Percentiles rank a stretch among this genome's conserved stretches.
phyloP scores from a whole-genome alignment of 2,329 filamentous ascomycete species.

The Sarocladium strictum region DNA sequence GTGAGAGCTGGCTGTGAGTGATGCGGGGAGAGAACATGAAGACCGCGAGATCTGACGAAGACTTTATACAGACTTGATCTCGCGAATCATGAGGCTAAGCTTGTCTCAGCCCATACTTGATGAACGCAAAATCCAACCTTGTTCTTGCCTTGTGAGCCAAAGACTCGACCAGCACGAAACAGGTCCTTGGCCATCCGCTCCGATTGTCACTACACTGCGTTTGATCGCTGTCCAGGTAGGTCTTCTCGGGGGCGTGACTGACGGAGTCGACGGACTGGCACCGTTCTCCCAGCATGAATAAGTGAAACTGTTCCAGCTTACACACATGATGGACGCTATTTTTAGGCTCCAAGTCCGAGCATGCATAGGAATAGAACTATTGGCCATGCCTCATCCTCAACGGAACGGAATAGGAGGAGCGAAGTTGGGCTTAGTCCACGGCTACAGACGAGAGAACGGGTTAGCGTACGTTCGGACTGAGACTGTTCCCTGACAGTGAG shows the following conservation, averaged over 20 bases:
- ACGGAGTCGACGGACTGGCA: not conserved
- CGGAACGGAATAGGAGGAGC: not conserved
- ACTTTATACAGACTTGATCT: not conserved
- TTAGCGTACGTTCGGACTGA: not conserved
- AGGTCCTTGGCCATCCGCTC: not conserved
- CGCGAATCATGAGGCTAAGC: too few relatives aligned
- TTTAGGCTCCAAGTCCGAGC: not conserved
- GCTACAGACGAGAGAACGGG: not conserved
- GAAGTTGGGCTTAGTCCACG: not conserved
- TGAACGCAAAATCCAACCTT: not conserved
- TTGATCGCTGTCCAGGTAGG: slow-evolving; percentile 1
- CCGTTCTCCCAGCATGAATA: not conserved
- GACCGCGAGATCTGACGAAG: not conserved
- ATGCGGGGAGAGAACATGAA: not conserved
- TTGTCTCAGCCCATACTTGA: not conserved
- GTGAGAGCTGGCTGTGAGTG: not conserved
- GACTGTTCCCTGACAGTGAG: not conserved
- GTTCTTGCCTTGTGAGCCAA: not conserved
- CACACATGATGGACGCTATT: not conserved
- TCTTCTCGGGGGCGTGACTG: not conserved
- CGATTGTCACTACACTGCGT: not conserved
- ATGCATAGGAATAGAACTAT: too few relatives aligned
- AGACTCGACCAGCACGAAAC: not conserved
- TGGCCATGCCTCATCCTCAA: too few relatives aligned
- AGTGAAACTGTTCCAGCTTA: not conserved